Evolutionary conservation across 164 flowering plant species (phyloP).

Genomic region (Nymphaea thermarum): DNA sequence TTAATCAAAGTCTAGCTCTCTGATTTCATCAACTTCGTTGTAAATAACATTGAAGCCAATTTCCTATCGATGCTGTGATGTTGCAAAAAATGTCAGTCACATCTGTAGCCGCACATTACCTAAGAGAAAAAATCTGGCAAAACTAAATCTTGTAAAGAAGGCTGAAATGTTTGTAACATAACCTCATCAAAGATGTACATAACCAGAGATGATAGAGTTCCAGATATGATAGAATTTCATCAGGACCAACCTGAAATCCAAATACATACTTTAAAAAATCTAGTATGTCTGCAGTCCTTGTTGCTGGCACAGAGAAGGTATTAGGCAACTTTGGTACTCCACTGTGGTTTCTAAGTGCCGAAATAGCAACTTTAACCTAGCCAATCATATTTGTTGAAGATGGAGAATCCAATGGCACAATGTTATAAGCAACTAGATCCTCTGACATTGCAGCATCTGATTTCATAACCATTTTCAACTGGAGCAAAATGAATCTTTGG

Average conservation of each 20-base stretch:
- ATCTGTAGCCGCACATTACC: too few species aligned
- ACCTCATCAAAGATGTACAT: not conserved
- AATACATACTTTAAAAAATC: slow-evolving; percentile 77
- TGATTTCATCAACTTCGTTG: too few species aligned
- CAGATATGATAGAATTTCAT: too few species aligned
- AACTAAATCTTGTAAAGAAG: not conserved
- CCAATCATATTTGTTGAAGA: slow-evolving; percentile 51
- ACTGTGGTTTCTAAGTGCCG: slow-evolving; percentile 49
- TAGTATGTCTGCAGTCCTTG: slow-evolving; percentile 65
- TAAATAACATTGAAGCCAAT: too few species aligned
- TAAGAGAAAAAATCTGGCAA: not conserved
- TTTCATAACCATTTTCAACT: slow-evolving; percentile 79
- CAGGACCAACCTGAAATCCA: slow-evolving; percentile 81
- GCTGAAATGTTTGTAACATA: not conserved
- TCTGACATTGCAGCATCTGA: slow-evolving; percentile 94
- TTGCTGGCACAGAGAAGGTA: slow-evolving; percentile 43
- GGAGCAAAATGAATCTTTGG: slow-evolving; percentile 3
- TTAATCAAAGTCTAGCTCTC: too few species aligned
- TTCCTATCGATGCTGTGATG: too few species aligned
- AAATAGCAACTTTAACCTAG: slow-evolving; percentile 85
- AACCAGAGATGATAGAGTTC: too few species aligned
- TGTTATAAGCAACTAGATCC: slow-evolving; percentile 82
- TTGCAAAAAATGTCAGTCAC: too few species aligned
- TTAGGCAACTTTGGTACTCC: slow-evolving; percentile 74
- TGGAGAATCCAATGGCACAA: slow-evolving; percentile 78